Base-by-base conservation (phyloP, 768 basidiomycete genomes). In the Hysterangium stoloniferum region DNA sequence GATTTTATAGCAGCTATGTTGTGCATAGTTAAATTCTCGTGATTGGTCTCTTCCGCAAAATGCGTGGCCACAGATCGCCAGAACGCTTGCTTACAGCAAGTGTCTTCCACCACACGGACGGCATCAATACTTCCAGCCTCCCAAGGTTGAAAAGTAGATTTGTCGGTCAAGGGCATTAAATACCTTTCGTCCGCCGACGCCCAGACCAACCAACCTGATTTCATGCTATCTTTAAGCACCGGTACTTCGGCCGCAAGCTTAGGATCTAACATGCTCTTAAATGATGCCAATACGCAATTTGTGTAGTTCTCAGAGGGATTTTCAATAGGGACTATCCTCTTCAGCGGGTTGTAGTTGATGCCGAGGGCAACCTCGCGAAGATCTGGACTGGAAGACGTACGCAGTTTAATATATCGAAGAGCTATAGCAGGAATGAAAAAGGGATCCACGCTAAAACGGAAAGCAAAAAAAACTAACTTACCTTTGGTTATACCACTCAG, bases 371-470 rank as follows among this genome's bases (percentile, higher is more conserved):
- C 66, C 53, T 83, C 81, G 15, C 19, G 17, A 32, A 71, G 67
- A 28, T 78, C 71, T 11, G 71, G 69, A 1, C 61, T 65, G 53
- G 79, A 80, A 43, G 80, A 76, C 1, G 89, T 85, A 37, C 89
- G 77, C n/a, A 94, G 59, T 66, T 92, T 93, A 66, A 93, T 72
- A 62, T 81, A 80, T 48, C 85, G 79, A 81, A 80, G 54, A 81
- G 77, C 81, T 83, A 52, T 29, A 24, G 12, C 19, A 11, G 48
- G 56, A 48, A 28, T 44, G 34, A 32, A 33, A 40, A n/a, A n/a
- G n/a, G n/a, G n/a, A 57, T 53, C 15, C 54, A 24, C 51, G 48
- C 32, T 36, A 19, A 45, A 13, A 29, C 48, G 28, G 19, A 33
- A 11, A 31, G 15, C 31, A 17, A 27, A 20, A 24, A n/a, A 17